These are phyloP conservation scores for Pichia sp. DNA, from an alignment of 1,139 yeast species.

Conservation along the genomic window DNA sequence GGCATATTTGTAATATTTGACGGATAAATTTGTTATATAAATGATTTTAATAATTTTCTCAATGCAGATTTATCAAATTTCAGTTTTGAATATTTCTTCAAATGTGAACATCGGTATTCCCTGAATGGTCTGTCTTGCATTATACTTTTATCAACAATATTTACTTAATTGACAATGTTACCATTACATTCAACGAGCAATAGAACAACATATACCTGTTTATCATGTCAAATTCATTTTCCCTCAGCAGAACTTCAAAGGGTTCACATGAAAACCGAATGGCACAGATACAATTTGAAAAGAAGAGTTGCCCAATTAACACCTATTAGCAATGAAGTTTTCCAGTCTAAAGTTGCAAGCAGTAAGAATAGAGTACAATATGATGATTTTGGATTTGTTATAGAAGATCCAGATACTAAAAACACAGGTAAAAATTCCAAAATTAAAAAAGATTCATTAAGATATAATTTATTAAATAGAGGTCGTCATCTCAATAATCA, in stretches of 20 bases:
- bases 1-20: too few relatives aligned
- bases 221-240: slow-evolving; percentile 79
- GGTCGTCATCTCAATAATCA: too few relatives aligned
- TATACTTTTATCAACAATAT: too few relatives aligned
- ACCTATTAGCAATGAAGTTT: slow-evolving; percentile 62
- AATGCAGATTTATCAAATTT: too few relatives aligned
- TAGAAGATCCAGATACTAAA: slow-evolving; percentile 21
- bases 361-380: slow-evolving; percentile 37
- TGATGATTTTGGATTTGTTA: slow-evolving; percentile 62
- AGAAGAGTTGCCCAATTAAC: slow-evolving; percentile 84
- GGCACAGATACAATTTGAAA: slow-evolving; percentile 92
- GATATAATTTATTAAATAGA: slow-evolving; percentile 9
- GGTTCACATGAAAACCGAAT: slow-evolving; percentile 89
- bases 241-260: slow-evolving; percentile 76
- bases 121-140: too few relatives aligned
- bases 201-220: slow-evolving; percentile 56
- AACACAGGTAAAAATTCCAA: too few relatives aligned
- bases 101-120: too few relatives aligned
- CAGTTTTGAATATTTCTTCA: too few relatives aligned
- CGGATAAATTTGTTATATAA: too few relatives aligned
- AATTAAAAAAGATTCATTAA: slow-evolving; percentile 38
- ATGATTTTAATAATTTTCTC: too few relatives aligned
- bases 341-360: slow-evolving; percentile 24
- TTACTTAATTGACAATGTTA: slow-evolving; percentile 6
- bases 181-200: slow-evolving; percentile 22